Conservation (phyloP, 2,329 filamentous ascomycete species). For the Fusarium sp. region DNA sequence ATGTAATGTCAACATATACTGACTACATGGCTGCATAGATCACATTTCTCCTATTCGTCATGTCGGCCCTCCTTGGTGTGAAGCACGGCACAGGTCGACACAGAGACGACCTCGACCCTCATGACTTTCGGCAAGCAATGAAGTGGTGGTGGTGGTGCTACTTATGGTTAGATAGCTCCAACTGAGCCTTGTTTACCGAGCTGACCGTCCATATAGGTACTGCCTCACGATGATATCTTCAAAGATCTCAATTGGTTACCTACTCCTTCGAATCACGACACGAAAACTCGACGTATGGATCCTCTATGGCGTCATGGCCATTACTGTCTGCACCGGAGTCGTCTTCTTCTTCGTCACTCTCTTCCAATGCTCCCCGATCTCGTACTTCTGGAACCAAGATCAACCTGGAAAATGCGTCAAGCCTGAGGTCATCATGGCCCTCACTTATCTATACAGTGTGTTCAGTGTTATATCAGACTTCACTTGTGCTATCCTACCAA, state of each 20-base stretch:
- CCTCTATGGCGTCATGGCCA: conserved; percentile 47
- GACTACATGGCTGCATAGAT: conserved; percentile 30
- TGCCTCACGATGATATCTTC: conserved; percentile 47
- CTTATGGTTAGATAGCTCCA: conserved; percentile 23
- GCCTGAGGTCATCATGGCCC: conserved; percentile 55
- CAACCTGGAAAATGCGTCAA: conserved; percentile 49
- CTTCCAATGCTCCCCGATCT: conserved; percentile 52
- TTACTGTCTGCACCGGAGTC: conserved; percentile 49
- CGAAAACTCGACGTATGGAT: conserved; percentile 46
- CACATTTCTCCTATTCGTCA: conserved; percentile 49
- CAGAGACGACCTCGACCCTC: conserved; percentile 40
- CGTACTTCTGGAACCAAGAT: conserved; percentile 51
- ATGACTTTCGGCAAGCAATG: conserved; percentile 44
- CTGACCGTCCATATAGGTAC: conserved; percentile 36
- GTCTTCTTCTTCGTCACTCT: conserved; percentile 53
- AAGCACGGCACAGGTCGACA: conserved; percentile 53
- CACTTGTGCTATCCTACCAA: conserved; percentile 59
- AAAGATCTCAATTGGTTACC: conserved; percentile 54
- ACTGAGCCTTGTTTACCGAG: no score
- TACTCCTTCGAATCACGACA: conserved; percentile 52
- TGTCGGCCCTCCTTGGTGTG: conserved; percentile 48
- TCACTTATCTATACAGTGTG: conserved; percentile 62
- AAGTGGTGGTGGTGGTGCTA: conserved; percentile 52
- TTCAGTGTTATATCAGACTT: conserved; percentile 60
- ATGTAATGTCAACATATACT: background rate